Evolutionary conservation across 2,329 filamentous ascomycete species (phyloP), one percentile per base, ranked within the genome.

Genomic region (Arthrobotrys pseudoclavata): DNA sequence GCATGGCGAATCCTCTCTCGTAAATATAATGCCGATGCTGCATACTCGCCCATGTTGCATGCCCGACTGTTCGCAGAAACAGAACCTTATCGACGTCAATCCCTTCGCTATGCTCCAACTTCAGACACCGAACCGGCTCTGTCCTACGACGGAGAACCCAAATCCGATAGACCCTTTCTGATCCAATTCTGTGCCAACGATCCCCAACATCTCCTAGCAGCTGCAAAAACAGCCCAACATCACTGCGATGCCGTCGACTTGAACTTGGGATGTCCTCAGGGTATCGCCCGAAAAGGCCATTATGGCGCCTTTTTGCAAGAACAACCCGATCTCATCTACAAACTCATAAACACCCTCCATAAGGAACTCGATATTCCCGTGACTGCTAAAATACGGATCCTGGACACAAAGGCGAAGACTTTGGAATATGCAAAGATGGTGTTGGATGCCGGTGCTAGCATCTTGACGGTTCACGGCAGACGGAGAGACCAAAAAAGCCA

Each of bases 141-240:
- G 4, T 92, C 89, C 84, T 90, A 98, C 26, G 96, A 99, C 84
- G 96, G 96, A 50, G 95, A 97, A 84, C 50, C 50, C 15, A 42
- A 34, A 12, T 86, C 94, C 76, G 96, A 99, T 84, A 89, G 96
- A 4, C 96, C 96, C 0, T 89, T 98, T 9, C 94, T 97, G 81
- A 95, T 97, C 2, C 96, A 99, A 82, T 99, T 99, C 84, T 99
- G 96, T 86, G 92, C 93, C 79, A 96, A 96, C 84, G 90, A 96
- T 76, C 89, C 93, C 0, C 88, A 91, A n/a, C 89, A 91, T 66
- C 87, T 97, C 20, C 89, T 98, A 57, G 87, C 87, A 29, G 94
- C 96, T 0, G 96, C 95, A 0, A 87, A 88, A 79, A 87, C 91
- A 77, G 94, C 93, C 0, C 90, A 92, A 4, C 92, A 93, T 0